A percentile compares a stretch with the other conserved stretches of the same genome.
Conservation (phyloP, 2,329 filamentous ascomycete species). For the Macrophomina tecta region DNA sequence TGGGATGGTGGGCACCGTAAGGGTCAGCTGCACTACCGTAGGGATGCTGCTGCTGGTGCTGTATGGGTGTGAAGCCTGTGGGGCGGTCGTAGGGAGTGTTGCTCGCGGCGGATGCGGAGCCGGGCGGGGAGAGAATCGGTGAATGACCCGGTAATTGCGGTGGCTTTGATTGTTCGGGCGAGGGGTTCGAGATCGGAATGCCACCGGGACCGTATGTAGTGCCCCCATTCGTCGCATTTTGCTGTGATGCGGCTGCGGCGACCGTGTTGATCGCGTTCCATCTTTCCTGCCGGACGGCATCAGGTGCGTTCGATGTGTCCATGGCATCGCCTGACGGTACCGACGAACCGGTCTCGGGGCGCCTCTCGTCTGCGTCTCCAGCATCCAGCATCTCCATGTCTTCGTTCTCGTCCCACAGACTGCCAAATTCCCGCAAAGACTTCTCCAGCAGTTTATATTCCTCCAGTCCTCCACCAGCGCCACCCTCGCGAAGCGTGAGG, state of each 20-base stretch:
- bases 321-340: constrained; percentile 6
- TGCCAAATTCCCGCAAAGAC: constrained; percentile 43
- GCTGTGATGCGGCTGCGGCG: constrained; percentile 35
- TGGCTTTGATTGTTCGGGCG: constrained; percentile 24
- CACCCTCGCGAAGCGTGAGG: constrained; percentile 47
- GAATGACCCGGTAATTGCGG: constrained; percentile 22
- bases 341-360: constrained; percentile 30
- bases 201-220: constrained; percentile 26
- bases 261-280: constrained; percentile 49
- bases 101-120: constrained; percentile 26
- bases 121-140: constrained; percentile 23
- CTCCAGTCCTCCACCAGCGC: constrained; percentile 47
- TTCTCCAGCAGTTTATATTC: constrained; percentile 58
- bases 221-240: constrained; percentile 22
- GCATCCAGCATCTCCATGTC: constrained; percentile 42
- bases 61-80: constrained; percentile 23
- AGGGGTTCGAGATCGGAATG: constrained; percentile 27
- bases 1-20: constrained; percentile 19
- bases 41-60: constrained; percentile 22
- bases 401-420: constrained; percentile 36
- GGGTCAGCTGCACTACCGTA: constrained; percentile 5
- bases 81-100: constrained; percentile 24
- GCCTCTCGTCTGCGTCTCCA: constrained; percentile 35
- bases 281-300: constrained; percentile 37
- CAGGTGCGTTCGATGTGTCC: constrained; percentile 20